A percentile compares a stretch with the other conserved stretches of the same genome.
These are phyloP conservation scores for Phanerodontia chrysosporium DNA, from an alignment of 768 basidiomycete genomes.

Conservation along the genomic window DNA sequence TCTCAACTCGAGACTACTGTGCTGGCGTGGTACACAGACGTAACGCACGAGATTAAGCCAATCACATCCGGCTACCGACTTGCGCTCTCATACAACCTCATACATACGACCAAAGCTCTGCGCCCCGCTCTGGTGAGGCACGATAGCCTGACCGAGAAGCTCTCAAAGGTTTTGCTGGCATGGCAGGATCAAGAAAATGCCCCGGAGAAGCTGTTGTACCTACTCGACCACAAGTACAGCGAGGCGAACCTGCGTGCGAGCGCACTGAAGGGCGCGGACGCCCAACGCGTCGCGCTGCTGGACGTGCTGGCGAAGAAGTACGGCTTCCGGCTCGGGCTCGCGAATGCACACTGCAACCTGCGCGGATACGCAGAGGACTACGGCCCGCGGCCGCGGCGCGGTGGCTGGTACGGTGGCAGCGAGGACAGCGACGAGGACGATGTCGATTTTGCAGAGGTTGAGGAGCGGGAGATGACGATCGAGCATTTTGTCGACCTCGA, in stretches of 20 bases:
- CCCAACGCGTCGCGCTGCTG: slow-evolving; percentile 29
- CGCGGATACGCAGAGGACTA: slow-evolving; percentile 13
- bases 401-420: not conserved
- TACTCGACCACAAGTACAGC: slow-evolving; percentile 33
- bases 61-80: slow-evolving; percentile 46
- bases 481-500: slow-evolving; percentile 19
- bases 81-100: slow-evolving; percentile 47
- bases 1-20: slow-evolving; percentile 33
- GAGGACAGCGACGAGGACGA: slow-evolving; percentile 4
- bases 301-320: slow-evolving; percentile 29
- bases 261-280: slow-evolving; percentile 38
- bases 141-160: too few relatives aligned
- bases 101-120: slow-evolving; percentile 30
- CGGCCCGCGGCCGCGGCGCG: not conserved
- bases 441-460: slow-evolving; percentile 15
- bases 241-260: slow-evolving; percentile 22
- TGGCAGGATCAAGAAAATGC: slow-evolving; percentile 11
- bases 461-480: slow-evolving; percentile 9
- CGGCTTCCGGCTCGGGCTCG: slow-evolving; percentile 34
- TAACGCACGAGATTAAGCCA: slow-evolving; percentile 45
- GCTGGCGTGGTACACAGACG: slow-evolving; percentile 52
- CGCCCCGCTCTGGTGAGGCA: slow-evolving; percentile 29
- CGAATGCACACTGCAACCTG: slow-evolving; percentile 28
- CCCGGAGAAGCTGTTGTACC: slow-evolving; percentile 25
- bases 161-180: too few relatives aligned